A percentile compares a stretch with the other conserved stretches of the same genome.
These are phyloP conservation scores for Zygoascus biomembranicola DNA, from an alignment of 805 yeast genomes.

Conservation along the genomic window DNA sequence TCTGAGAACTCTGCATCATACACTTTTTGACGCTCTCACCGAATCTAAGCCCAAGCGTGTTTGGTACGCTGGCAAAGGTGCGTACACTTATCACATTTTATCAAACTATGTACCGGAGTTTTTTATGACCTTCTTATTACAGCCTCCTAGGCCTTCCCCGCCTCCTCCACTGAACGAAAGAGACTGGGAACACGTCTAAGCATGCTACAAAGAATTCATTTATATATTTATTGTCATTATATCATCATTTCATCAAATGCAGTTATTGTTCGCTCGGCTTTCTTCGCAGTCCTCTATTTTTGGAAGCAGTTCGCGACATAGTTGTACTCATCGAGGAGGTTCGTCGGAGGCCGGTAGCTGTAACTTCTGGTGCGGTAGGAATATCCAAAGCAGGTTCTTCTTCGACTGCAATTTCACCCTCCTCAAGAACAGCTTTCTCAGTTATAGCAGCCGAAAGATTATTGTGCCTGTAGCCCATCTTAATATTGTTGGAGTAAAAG, in stretches of 20 bases:
- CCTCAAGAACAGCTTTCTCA: neutral
- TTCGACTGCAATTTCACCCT: neutral
- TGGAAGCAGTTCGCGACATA: constrained; percentile 4
- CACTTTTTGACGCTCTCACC: constrained; percentile 26
- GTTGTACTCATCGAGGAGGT: constrained; percentile 5
- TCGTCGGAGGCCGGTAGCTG: neutral
- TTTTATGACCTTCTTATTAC: constrained; percentile 32
- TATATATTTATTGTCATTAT: neutral
- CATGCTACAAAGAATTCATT: neutral
- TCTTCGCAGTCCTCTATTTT: neutral
- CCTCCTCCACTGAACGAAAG: constrained; percentile 7
- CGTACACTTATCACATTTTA: constrained; percentile 25
- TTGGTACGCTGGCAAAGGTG: constrained; percentile 27
- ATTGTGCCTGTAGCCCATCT: neutral
- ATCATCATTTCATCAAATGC: neutral
- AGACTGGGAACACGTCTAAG: constrained; percentile 18
- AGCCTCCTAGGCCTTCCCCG: constrained; percentile 10
- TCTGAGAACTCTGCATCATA: constrained; percentile 22
- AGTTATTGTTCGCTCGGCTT: neutral
- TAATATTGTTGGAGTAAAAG: neutral
- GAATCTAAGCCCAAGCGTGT: constrained; percentile 22
- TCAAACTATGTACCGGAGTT: constrained; percentile 24
- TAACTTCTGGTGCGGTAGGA: neutral
- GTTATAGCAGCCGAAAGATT: neutral
- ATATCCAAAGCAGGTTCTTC: neutral